Conservation (phyloP, 257 asterid species). For the Penstemon newberryi region DNA sequence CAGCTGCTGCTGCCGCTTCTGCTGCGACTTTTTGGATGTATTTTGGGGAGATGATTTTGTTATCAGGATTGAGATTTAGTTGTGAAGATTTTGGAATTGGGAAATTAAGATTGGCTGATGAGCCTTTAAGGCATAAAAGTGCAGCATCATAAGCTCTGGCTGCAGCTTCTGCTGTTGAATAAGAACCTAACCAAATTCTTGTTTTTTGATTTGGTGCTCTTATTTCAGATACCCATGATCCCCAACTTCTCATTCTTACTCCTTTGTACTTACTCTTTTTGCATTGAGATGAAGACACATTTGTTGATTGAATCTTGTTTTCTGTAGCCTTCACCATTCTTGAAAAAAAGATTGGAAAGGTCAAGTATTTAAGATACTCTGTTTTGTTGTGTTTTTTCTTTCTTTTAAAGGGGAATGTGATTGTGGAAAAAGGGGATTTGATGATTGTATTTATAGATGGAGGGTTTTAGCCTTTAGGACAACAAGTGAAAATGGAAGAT, state of each 20-base stretch:
- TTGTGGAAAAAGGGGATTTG: constrained; percentile 19
- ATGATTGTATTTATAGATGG: constrained; percentile 37
- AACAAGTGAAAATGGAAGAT: constrained; percentile 5
- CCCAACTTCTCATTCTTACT: constrained; percentile 87
- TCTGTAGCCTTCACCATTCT: constrained; percentile 63
- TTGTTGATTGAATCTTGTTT: constrained; percentile 27
- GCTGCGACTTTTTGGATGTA: constrained; percentile 79
- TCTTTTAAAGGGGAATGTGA: constrained; percentile 10
- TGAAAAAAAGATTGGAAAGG: neutral
- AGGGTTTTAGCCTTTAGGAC: neutral
- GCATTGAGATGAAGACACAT: constrained; percentile 21
- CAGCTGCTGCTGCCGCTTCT: constrained; percentile 36
- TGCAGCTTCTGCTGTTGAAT: constrained; percentile 92
- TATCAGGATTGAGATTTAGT: constrained; percentile 10
- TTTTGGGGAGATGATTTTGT: constrained; percentile 57
- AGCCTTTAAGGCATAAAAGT: constrained; percentile 68
- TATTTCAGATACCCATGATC: constrained; percentile 59
- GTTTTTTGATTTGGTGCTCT: constrained; percentile 95
- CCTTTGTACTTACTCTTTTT: constrained; percentile 83
- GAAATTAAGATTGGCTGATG: constrained; percentile 70
- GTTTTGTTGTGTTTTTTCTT: neutral
- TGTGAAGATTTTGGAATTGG: constrained; percentile 36
- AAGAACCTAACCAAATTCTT: constrained; percentile 92
- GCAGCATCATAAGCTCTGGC: constrained; percentile 99
- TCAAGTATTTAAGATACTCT: neutral